Percentiles rank a stretch among this genome's conserved stretches.
Evolutionary conservation across 495 filamentous ascomycete species (phyloP).

Genomic region (Penicillium macrosclerotiorum): DNA sequence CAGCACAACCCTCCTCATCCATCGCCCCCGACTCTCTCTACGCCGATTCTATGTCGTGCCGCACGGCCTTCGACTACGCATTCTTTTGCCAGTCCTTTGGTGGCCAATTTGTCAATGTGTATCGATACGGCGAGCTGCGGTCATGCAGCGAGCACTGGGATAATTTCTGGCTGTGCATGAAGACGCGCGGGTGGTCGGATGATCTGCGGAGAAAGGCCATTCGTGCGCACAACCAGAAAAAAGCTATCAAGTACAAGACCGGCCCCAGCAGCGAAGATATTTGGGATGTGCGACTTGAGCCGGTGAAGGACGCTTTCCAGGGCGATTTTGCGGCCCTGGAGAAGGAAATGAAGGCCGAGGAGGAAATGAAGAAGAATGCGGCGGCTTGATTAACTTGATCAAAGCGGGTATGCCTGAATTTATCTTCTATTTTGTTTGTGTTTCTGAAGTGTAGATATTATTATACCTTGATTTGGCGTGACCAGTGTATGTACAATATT

Average conservation of each 20-base stretch:
- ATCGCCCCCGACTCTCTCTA: conserved; percentile 65
- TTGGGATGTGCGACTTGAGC: conserved; percentile 67
- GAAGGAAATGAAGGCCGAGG: conserved; percentile 49
- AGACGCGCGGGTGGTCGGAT: conserved; percentile 50
- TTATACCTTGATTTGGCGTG: conserved; percentile 3
- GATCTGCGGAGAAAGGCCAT: conserved; percentile 57
- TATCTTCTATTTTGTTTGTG: too few species aligned
- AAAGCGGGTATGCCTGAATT: not conserved
- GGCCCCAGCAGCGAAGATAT: conserved; percentile 88
- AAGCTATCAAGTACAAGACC: conserved; percentile 68
- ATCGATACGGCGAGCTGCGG: conserved; percentile 75
- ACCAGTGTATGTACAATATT: conserved; percentile 10
- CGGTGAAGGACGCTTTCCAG: conserved; percentile 50
- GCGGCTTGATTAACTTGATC: conserved; percentile 9
- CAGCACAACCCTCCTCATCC: conserved; percentile 25
- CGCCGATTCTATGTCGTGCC: conserved; percentile 81
- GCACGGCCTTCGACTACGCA: conserved; percentile 84
- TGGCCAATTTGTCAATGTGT: conserved; percentile 81
- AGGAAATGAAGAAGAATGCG: conserved; percentile 29
- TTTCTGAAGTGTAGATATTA: conserved; percentile 18
- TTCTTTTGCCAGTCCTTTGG: conserved; percentile 95
- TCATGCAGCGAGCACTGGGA: conserved; percentile 78
- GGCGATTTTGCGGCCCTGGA: conserved; percentile 60
- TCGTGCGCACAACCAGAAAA: conserved; percentile 67
- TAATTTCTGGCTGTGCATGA: conserved; percentile 96